Evolutionary conservation across 2,329 filamentous ascomycete species (phyloP).

Genomic region (Ceratocystis alfenasii): DNA sequence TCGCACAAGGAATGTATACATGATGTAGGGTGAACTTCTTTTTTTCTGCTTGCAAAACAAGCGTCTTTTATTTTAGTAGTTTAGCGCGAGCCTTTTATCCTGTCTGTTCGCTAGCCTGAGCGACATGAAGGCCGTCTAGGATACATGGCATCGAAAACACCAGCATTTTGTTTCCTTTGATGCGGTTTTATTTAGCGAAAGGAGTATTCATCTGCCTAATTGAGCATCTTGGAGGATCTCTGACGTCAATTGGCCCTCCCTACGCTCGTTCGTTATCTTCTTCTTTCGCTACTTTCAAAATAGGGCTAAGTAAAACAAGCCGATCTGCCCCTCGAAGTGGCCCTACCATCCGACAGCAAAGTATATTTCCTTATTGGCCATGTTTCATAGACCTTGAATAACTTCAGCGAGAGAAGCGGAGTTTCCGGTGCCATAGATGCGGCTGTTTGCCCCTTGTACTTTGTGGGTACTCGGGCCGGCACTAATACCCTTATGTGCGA

Average conservation of each 20-base stretch:
- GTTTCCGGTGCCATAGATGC: neutral
- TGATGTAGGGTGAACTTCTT: neutral
- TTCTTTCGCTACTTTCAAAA: neutral
- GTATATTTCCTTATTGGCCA: neutral
- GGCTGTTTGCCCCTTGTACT: neutral
- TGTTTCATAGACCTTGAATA: neutral
- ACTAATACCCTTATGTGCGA: neutral
- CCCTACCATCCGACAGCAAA: neutral
- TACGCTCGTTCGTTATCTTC: neutral
- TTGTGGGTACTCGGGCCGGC: neutral
- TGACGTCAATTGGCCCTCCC: neutral
- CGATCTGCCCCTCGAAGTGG: neutral
- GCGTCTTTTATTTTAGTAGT: neutral
- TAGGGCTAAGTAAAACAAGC: neutral
- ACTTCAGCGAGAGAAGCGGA: neutral
- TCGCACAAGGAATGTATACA: neutral
- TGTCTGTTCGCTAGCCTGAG: neutral
- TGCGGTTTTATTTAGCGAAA: constrained; percentile 7
- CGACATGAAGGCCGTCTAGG: neutral
- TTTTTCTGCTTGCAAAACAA: neutral
- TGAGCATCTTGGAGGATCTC: neutral
- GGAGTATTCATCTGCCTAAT: neutral
- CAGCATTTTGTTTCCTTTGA: neutral
- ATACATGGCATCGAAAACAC: neutral
- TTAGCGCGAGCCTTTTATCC: neutral